Percentiles rank a stretch among this genome's conserved stretches.
Evolutionary conservation across 2,329 filamentous ascomycete genomes (phyloP).

Genomic region (Fusarium incarnatum): DNA sequence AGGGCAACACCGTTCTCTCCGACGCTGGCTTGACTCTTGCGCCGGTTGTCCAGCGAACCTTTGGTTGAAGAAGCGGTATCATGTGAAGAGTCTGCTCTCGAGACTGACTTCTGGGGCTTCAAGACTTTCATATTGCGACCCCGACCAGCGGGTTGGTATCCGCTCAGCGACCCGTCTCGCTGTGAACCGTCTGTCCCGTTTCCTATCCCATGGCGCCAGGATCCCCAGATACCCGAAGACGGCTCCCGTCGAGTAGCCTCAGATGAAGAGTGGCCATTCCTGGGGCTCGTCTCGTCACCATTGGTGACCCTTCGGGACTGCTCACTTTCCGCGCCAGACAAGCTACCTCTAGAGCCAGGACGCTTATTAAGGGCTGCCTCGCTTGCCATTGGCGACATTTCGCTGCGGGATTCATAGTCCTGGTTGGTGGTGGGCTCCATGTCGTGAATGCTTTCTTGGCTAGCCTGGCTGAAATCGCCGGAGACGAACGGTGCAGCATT

Average conservation of each 20-base stretch:
- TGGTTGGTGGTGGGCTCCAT: conserved; percentile 36
- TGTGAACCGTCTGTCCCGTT: conserved; percentile 64
- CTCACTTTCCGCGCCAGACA: conserved; percentile 59
- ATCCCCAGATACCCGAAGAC: conserved; percentile 73
- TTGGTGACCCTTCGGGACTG: conserved; percentile 44
- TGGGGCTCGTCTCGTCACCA: conserved; percentile 40
- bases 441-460: conserved; percentile 30
- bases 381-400: conserved; percentile 53
- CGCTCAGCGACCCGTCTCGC: conserved; percentile 67
- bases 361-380: conserved; percentile 52
- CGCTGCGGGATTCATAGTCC: conserved; percentile 43
- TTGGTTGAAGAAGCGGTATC: conserved; percentile 62
- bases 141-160: conserved; percentile 76
- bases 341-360: conserved; percentile 49
- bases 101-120: conserved; percentile 76
- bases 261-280: conserved; percentile 45
- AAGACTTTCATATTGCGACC: conserved; percentile 88
- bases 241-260: conserved; percentile 58
- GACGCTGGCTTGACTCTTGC: conserved; percentile 63
- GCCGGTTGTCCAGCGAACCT: conserved; percentile 61
- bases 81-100: conserved; percentile 64
- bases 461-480: conserved; percentile 48
- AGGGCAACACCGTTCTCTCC: conserved; percentile 46
- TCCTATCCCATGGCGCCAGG: conserved; percentile 72
- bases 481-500: conserved; percentile 58